A percentile compares a stretch with the other conserved stretches of the same genome.
phyloP scores from a whole-genome alignment of 1,284 basidiomycete genomes.

The Trichosporon sp. region DNA sequence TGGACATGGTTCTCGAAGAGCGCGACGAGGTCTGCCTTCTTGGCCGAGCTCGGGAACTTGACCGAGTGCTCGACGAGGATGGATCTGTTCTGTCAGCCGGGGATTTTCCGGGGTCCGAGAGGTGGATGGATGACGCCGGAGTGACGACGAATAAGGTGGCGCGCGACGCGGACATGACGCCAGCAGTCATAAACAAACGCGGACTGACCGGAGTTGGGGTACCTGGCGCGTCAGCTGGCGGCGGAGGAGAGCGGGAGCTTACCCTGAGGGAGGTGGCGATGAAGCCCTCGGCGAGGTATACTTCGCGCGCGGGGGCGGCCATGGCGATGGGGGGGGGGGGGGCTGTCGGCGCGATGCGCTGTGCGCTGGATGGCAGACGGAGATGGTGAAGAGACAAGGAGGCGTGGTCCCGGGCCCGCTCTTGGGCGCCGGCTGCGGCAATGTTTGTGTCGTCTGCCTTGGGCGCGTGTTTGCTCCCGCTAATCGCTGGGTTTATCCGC shows the following conservation, averaged over 20 bases:
- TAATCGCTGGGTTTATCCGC: background rate
- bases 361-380: background rate
- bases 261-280: conserved; percentile 66
- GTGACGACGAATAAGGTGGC: background rate
- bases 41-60: conserved; percentile 68
- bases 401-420: background rate
- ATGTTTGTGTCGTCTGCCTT: conserved; percentile 11
- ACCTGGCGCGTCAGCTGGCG: conserved; percentile 29
- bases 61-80: conserved; percentile 64
- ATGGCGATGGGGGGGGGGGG: conserved; percentile 18
- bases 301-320: conserved; percentile 38
- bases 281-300: conserved; percentile 77
- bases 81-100: conserved; percentile 15
- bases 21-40: conserved; percentile 78
- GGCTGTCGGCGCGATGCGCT: background rate
- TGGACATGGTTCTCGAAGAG: conserved; percentile 74
- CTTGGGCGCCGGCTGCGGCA: background rate
- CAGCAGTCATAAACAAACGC: background rate
- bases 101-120: background rate
- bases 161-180: background rate
- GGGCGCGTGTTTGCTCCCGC: conserved; percentile 4
- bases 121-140: background rate
- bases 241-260: conserved; percentile 8
- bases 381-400: background rate
- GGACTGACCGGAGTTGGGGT: conserved; percentile 44